Conservation (phyloP, 1,284 basidiomycete genomes). For the Stereum hirsutum region DNA sequence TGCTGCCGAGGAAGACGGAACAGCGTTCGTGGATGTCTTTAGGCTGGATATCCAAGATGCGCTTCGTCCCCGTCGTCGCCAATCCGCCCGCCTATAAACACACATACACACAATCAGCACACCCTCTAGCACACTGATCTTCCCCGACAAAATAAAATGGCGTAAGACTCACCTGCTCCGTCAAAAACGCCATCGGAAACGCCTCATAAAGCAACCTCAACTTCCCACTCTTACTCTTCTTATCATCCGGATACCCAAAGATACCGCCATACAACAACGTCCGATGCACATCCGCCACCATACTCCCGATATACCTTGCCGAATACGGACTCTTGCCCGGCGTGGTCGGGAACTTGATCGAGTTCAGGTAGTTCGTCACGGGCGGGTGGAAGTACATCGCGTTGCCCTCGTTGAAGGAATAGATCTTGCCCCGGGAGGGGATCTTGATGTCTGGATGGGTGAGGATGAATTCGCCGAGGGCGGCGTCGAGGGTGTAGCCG, state of each 20-base stretch:
- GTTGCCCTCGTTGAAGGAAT: conserved; percentile 99
- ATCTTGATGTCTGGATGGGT: conserved; percentile 97
- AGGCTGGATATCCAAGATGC: conserved; percentile 91
- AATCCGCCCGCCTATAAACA: conserved; percentile 79
- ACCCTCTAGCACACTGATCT: background rate
- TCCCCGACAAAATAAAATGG: background rate
- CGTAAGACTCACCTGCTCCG: conserved; percentile 68
- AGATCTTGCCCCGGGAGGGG: conserved; percentile 94
- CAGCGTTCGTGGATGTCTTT: conserved; percentile 88
- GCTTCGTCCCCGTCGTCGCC: conserved; percentile 88
- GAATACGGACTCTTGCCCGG: conserved; percentile 81
- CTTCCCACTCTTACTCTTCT: conserved; percentile 96
- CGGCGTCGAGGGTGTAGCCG: conserved; percentile 95
- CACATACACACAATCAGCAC: background rate
- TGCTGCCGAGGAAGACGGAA: conserved; percentile 90
- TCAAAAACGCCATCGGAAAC: conserved; percentile 98
- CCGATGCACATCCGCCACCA: conserved; percentile 98
- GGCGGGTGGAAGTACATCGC: conserved; percentile 89
- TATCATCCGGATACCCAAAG: conserved; percentile 97
- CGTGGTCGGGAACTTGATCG: conserved; percentile 83
- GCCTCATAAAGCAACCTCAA: conserved; percentile 94
- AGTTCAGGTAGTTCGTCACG: conserved; percentile 83
- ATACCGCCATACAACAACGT: conserved; percentile 97
- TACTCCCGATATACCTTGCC: conserved; percentile 96
- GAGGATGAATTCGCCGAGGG: conserved; percentile 97